Evolutionary conservation across 2,329 filamentous ascomycete genomes (phyloP), one percentile per base, ranked within the genome.

Genomic region (Penicillium paneum): DNA sequence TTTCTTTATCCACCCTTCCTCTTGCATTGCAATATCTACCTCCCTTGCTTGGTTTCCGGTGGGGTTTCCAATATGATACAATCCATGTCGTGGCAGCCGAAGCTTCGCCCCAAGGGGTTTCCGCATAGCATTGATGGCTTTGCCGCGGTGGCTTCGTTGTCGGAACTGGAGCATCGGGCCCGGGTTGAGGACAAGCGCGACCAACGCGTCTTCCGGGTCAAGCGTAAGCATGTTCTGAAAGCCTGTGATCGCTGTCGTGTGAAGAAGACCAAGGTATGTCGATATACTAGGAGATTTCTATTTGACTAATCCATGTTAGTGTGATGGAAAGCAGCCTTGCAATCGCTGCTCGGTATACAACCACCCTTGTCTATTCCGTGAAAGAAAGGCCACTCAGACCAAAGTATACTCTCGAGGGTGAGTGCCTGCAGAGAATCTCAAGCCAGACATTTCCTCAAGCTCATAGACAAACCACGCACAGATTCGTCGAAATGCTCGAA

Each of bases 181-280:
- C 60, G 62, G 44, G 38, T 64, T 29, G 71, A 75, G 39, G 68
- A 71, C 34, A 73, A 70, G 56, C 64, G 66, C 11, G 67, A 74
- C 42, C 71, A 73, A 42, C 74, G 72, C 19, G 65, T 75, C 26
- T 75, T 74, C 57, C 71, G 74, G 12, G 73, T 74, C 34, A 76
- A 76, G 59, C 69, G 74, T 39, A 76, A 76, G 57, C 74, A 76
- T 67, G 74, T 76, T 29, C 59, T 76, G 15, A 76, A 76, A 52
- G 74, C 74, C 6, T 76, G 74, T 56, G 74, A 76, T 66, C 73
- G 74, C n/a, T 76, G 74, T 60, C 71, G 74, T 51, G 72, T 76
- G 41, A 76, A 76, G 58, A 76, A 76, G 61, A 76, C 74, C 53
- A 76, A 76, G 68, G 74, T 76, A 56, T 55, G 62, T 66, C 4